Conservation (phyloP, 306 rosid species). For the Psophocarpus tetragonolobus region DNA sequence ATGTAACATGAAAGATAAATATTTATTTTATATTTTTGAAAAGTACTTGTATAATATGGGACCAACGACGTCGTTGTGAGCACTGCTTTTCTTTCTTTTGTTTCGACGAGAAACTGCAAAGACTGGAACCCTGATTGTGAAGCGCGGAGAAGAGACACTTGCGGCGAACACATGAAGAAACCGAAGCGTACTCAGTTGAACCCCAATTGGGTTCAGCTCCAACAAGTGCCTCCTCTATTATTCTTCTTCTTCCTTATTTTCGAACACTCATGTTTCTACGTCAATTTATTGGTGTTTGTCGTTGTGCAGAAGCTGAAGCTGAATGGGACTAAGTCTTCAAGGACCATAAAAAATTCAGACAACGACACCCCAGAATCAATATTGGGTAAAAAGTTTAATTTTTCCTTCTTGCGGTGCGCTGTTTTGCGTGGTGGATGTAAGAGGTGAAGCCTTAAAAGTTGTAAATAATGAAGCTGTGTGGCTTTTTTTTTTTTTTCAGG, state of each 20-base stretch:
- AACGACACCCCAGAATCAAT: conserved; percentile 40
- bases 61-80: conserved; percentile 17
- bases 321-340: conserved; percentile 50
- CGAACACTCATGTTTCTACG: background rate
- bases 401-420: conserved; percentile 8
- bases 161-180: conserved; percentile 51
- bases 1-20: background rate
- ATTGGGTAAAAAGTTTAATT: conserved; percentile 52
- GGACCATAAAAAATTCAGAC: conserved; percentile 34
- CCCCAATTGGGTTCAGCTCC: conserved; percentile 91
- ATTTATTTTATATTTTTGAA: background rate
- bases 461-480: background rate
- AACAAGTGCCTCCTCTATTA: conserved; percentile 42
- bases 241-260: background rate
- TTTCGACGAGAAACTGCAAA: background rate
- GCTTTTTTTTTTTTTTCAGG: conserved; percentile 43
- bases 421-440: background rate
- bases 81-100: background rate
- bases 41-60: background rate
- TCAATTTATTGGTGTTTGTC: conserved; percentile 14
- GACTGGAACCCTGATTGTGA: conserved; percentile 32
- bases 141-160: conserved; percentile 35
- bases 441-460: background rate
- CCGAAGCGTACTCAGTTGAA: conserved; percentile 49
- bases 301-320: conserved; percentile 60